phyloP scores from a whole-genome alignment of 2,329 filamentous ascomycete species.

The Pseudogymnoascus sp. region DNA sequence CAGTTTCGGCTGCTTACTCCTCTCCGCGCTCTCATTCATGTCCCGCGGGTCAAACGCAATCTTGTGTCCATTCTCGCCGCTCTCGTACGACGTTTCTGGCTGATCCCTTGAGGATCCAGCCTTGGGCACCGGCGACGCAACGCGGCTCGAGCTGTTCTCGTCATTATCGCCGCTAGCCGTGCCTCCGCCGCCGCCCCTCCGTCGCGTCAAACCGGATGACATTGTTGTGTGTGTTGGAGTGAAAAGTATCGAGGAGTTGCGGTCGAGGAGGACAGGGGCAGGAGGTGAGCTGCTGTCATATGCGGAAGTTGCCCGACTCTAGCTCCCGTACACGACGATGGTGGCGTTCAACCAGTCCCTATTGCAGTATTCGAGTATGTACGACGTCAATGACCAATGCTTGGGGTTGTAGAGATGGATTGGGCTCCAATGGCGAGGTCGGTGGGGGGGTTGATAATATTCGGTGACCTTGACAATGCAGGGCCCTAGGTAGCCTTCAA shows the following conservation, averaged over 20 bases:
- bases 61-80: conserved; percentile 91
- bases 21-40: conserved; percentile 92
- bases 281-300: conserved; percentile 4
- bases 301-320: conserved; percentile 6
- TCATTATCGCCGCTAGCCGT: conserved; percentile 49
- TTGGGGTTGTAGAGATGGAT: conserved; percentile 7
- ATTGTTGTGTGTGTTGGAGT: conserved; percentile 24
- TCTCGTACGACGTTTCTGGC: conserved; percentile 81
- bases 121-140: conserved; percentile 58
- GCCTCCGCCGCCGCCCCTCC: conserved; percentile 59
- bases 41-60: conserved; percentile 96
- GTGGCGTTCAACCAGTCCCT: background rate
- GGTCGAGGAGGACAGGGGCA: conserved; percentile 5
- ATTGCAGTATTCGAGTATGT: background rate
- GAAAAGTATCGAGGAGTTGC: conserved; percentile 6
- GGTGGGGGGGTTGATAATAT: conserved; percentile 8
- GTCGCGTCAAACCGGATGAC: conserved; percentile 53
- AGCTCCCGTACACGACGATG: conserved; percentile 6
- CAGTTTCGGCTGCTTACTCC: conserved; percentile 95
- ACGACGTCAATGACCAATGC: conserved; percentile 4
- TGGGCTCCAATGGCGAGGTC: background rate
- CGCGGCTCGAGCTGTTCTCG: conserved; percentile 56
- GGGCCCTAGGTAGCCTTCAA: conserved; percentile 2
- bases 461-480: conserved; percentile 8
- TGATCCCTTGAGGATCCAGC: conserved; percentile 52